phyloP scores from a whole-genome alignment of 106 monocot species.

The Apostasia ramifera region DNA sequence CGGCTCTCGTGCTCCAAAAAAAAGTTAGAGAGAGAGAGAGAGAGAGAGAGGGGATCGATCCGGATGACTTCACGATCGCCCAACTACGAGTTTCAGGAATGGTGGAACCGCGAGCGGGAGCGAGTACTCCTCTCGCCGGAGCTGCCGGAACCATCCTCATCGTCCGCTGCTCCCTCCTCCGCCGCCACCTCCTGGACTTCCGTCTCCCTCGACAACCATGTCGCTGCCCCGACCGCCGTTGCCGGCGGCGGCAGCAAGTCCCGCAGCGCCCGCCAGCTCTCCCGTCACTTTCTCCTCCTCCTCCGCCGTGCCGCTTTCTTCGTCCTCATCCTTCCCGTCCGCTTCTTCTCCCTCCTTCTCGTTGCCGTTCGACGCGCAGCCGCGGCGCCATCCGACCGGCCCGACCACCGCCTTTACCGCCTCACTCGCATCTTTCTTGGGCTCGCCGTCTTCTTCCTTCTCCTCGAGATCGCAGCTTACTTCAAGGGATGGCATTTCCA shows the following conservation, averaged over 20 bases:
- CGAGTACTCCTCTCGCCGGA: constrained; percentile 16
- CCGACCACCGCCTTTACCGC: constrained; percentile 36
- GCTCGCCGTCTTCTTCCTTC: constrained; percentile 34
- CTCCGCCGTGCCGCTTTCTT: constrained; percentile 21
- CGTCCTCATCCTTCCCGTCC: constrained; percentile 8
- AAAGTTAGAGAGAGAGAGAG: not conserved
- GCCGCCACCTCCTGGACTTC: constrained; percentile 4
- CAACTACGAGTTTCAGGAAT: constrained; percentile 60
- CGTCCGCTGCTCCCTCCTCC: constrained; percentile 1
- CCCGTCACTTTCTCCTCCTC: constrained; percentile 31
- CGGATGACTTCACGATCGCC: constrained; percentile 11
- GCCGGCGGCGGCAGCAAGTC: constrained; percentile 17
- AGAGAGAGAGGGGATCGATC: not conserved
- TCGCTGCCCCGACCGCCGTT: not conserved
- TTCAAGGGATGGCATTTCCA: constrained; percentile 15
- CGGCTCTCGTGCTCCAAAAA: too few species aligned
- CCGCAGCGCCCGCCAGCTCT: constrained; percentile 40
- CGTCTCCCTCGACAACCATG: constrained; percentile 4
- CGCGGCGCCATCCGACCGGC: constrained; percentile 2
- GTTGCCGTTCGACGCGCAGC: constrained; percentile 30
- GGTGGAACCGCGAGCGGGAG: constrained; percentile 53
- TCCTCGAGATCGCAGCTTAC: constrained; percentile 48
- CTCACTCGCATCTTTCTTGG: constrained; percentile 39
- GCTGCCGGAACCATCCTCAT: not conserved
- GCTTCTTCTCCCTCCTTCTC: constrained; percentile 15